Evolutionary conservation across 2,329 filamentous ascomycete genomes (phyloP), one percentile per base, ranked within the genome.

Genomic region (Onygenales sp.): DNA sequence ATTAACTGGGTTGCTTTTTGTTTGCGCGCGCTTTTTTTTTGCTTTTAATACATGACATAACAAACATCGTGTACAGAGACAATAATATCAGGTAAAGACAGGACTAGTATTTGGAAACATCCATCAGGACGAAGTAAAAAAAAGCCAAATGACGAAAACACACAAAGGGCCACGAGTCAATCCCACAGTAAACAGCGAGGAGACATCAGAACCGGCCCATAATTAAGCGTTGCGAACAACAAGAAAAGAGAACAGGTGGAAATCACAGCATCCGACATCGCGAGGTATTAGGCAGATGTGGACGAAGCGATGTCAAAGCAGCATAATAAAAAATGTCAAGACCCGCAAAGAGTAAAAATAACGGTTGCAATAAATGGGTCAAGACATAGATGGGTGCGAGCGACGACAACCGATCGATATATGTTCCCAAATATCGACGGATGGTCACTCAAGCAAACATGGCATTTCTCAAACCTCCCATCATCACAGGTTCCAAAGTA

Each of bases 141-240:
- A 50, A 44, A 36, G 14, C 48, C 44, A 53, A 52, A 41, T 35
- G 35, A 54, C 2, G 31, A 50, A 52, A 36, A 46, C 50, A 31
- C 52, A 48, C 44, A 43, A 55, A 50, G 55, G 63, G 72, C 73
- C 73, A 76, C 75, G 75, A 77, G 75, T 78, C 75, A 72, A 77
- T 72, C 71, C 69, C 59, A 52, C 43, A 54, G 14, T 13, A 36
- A 57, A 50, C 38, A 57, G 58, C 57, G 47, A 67, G 72, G 73
- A 76, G 74, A 77, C 75, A 45, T 76, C 75, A 78, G 75, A 76
- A 74, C 68, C 71, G 73, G 69, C 72, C 64, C 49, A 45, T 56
- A 43, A 43, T 13, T 50, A 58, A 55, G 50, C 58, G 58, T 51
- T 43, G 48, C 48, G 48, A 56, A 60, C 50, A 47, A 54, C 33